Evolutionary conservation across 176 grass and related monocot species (phyloP), one percentile per base, ranked within the genome.

Genomic region (Dactylis glomerata): DNA sequence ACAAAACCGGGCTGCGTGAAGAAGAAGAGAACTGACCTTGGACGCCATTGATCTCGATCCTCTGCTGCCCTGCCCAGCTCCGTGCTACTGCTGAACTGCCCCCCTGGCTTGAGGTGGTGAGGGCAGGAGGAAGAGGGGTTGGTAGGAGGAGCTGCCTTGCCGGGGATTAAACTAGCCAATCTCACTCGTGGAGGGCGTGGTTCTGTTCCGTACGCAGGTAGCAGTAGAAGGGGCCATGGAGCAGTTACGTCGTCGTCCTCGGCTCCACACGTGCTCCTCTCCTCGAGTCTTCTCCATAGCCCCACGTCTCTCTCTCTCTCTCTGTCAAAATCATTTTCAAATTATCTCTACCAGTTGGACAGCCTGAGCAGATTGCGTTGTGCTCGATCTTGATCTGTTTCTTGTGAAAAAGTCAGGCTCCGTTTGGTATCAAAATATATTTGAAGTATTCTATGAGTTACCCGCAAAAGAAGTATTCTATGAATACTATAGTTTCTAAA

Each of bases 201-300:
- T 6, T 19, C 20, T 0, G 67, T 13, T 40, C 20, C 10, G 12
- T 45, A 16, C 68, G 8, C 38, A 38, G 45, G 40, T 12, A 45
- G 22, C 67, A 8, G 38, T 14, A 41, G 38, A 41, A 71, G 68
- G 68, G n/a, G n/a, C 12, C 36, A 41, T 26, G 67, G 67, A 49
- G 26, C 13, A 74, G 70, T 74, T 44, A 74, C 70, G 70, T 74
- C 70, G 41, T 49, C 70, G 13, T 71, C 67, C 67, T 49, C 15
- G 46, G 11, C 56, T 2, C 27, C 28, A 24, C 68, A 41, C 68
- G n/a, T 16, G 38, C 12, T 71, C 38, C 16, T 4, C 44, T 15
- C 45, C 45, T 46, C 45, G 45, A 46, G 12, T 14, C 45, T 73
- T 73, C 69, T 20, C 70, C 70, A 31, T 16, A 8, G 28, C 26